Base-by-base conservation (phyloP, 139 green algal genomes). In the Micractinium conductrix region DNA sequence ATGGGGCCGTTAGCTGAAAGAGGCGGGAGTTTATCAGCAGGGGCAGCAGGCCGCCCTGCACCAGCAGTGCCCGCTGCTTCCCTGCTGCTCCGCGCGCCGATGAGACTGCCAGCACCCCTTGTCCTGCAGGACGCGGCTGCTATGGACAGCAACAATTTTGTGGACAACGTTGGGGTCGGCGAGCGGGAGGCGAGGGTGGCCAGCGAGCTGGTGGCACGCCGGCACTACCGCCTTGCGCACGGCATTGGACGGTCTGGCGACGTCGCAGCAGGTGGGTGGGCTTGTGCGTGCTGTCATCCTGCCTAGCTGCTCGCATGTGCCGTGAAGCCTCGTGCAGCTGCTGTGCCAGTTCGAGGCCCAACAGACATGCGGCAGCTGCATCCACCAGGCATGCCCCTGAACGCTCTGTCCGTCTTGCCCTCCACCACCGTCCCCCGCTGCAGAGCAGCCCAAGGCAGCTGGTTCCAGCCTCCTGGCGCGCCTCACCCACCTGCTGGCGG, bases 101-200 rank as follows among this genome's bases (percentile, higher is more conserved):
- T 14, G 14, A 58, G 12, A 58, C 48, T 58, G 48, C 48, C 48
- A 14, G 12, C 75, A n/a, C 14, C 0, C 65, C 9, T 71, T 21
- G 5, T 30, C 35, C 17, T 26, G 1, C 90, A 98, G 91, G 97
- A 99, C 50, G 87, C 89, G 28, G 87, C 96, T 1, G 21, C 91
- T 30, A 99, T 99, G 97, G 97, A 99, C 93, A 95, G 87, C 82
- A 99, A 99, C 91, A 99, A 98, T 85, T 99, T 99, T 87, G n/a
- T 93, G 9, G 93, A 87, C 75, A 95, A 95, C 45, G 94, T 97
- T 60, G 97, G 97, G 1, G 90, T 98, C 58, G 97, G 97, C 6
- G 97, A 99, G 91, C 90, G 97, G 1, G 97, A 99, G 91, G 97
- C 90, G 2, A 81, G 96, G 0, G 90, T 99, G 26, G 92, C 90